Conservation (phyloP, 768 basidiomycete species). For the Lentinula edodes region DNA sequence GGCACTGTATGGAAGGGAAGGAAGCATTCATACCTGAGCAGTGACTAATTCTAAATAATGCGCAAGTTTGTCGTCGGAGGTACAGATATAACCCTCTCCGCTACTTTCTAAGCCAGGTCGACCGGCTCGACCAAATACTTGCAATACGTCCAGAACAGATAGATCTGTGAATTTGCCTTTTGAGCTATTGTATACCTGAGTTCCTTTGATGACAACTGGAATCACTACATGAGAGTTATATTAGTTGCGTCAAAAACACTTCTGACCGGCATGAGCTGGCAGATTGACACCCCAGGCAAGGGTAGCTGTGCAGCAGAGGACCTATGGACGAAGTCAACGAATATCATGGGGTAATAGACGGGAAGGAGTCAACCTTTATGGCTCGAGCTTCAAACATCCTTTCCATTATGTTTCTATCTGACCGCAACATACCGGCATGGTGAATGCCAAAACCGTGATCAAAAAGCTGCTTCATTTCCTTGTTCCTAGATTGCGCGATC, state of each 20-base stretch:
- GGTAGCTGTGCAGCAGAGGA: slow-evolving; percentile 96
- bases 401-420: slow-evolving; percentile 94
- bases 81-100: slow-evolving; percentile 96
- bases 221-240: slow-evolving; percentile 7
- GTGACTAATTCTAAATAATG: slow-evolving; percentile 88
- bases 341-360: neutral
- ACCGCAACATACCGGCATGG: slow-evolving; percentile 95
- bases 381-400: slow-evolving; percentile 84
- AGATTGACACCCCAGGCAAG: slow-evolving; percentile 99
- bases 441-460: slow-evolving; percentile 94
- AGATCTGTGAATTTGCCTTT: slow-evolving; percentile 90
- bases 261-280: slow-evolving; percentile 89
- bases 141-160: slow-evolving; percentile 90
- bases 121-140: slow-evolving; percentile 97
- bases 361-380: slow-evolving; percentile 66
- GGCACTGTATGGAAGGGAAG: neutral
- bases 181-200: slow-evolving; percentile 89
- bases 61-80: slow-evolving; percentile 85
- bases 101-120: slow-evolving; percentile 83
- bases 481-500: slow-evolving; percentile 80
- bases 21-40: slow-evolving; percentile 57
- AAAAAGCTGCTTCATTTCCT: slow-evolving; percentile 95
- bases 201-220: slow-evolving; percentile 92
- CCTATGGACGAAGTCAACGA: slow-evolving; percentile 44
- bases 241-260: slow-evolving; percentile 8